Conservation (phyloP, 441 rosid genomes). For the Cnidoscolus chayamansa region DNA sequence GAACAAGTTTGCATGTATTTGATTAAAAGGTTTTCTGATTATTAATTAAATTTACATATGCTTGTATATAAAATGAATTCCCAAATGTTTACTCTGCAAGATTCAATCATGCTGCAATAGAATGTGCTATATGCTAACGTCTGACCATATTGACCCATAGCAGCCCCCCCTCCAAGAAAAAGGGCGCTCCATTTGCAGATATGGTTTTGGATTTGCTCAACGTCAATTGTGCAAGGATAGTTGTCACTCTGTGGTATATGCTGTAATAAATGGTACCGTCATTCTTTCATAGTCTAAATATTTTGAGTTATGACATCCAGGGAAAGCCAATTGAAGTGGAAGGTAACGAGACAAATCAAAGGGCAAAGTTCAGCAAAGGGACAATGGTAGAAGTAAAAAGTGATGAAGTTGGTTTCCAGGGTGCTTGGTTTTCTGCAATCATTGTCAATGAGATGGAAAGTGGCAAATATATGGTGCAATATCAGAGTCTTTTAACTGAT, state of each 20-base stretch:
- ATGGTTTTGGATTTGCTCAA: too few species aligned
- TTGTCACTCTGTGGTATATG: too few species aligned
- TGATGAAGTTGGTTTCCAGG: constrained; percentile 70
- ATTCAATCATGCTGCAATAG: too few species aligned
- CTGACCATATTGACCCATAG: too few species aligned
- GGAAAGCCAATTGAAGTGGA: constrained; percentile 1
- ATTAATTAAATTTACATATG: too few species aligned
- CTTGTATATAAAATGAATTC: too few species aligned
- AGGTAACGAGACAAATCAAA: background rate
- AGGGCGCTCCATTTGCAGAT: too few species aligned
- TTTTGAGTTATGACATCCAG: background rate
- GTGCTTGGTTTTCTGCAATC: constrained; percentile 75
- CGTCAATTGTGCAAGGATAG: too few species aligned
- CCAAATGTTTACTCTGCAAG: too few species aligned
- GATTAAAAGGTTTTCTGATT: background rate
- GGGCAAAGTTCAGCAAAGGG: constrained; percentile 21
- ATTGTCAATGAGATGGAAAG: constrained; percentile 32
- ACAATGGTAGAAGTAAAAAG: constrained; percentile 62
- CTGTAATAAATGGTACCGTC: too few species aligned
- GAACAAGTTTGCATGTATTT: background rate
- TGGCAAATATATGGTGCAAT: constrained; percentile 49
- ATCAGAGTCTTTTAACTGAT: constrained; percentile 53
- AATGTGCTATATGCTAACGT: too few species aligned
- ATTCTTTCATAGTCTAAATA: background rate
- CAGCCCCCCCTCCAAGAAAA: too few species aligned